These are phyloP conservation scores for Botrytis sinoallii DNA, from an alignment of 2,329 filamentous ascomycete genomes.

Conservation along the genomic window DNA sequence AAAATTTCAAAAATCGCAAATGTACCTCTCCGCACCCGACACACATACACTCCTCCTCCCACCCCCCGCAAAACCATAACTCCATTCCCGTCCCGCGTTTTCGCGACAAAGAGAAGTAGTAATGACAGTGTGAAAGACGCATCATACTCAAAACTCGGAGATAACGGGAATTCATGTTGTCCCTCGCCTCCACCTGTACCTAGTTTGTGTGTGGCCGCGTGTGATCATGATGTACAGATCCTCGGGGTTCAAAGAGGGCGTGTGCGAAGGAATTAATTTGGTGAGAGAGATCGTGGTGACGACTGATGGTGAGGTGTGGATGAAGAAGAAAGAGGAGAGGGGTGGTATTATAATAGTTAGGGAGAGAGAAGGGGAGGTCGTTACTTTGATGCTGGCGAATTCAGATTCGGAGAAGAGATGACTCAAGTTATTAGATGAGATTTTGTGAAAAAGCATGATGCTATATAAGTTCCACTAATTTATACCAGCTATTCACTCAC, in stretches of 20 bases:
- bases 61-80: too few species aligned
- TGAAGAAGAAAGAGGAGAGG: too few species aligned
- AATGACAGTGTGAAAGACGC: not conserved
- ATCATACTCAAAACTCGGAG: not conserved
- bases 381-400: not conserved
- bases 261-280: too few species aligned
- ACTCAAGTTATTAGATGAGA: not conserved
- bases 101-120: not conserved
- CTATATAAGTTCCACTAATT: not conserved
- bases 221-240: too few species aligned
- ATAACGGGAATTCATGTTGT: too few species aligned
- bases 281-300: too few species aligned
- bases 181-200: not conserved
- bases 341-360: too few species aligned
- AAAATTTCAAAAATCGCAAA: not conserved
- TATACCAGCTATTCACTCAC: not conserved
- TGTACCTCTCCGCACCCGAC: not conserved
- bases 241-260: too few species aligned
- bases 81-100: not conserved
- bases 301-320: too few species aligned
- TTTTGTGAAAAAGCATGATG: not conserved
- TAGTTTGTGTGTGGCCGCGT: too few species aligned
- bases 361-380: not conserved
- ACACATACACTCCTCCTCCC: too few species aligned
- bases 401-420: not conserved